Evolutionary conservation across 108 stramenopile genomes (phyloP).

Genomic region (Discostella pseudostelligera): DNA sequence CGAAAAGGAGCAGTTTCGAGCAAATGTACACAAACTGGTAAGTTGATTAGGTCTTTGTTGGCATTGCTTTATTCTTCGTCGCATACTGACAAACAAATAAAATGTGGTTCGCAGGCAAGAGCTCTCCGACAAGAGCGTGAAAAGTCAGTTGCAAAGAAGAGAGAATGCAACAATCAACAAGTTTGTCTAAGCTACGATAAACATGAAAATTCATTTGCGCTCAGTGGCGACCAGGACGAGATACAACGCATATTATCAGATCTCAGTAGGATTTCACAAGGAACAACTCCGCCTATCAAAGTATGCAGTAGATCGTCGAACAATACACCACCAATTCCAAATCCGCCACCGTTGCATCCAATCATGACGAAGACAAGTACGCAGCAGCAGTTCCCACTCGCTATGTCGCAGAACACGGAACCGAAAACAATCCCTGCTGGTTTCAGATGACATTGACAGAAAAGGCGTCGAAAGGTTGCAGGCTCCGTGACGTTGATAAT

Average conservation of each 20-base stretch:
- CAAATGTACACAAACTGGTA: constrained; percentile 45
- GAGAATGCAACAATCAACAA: constrained; percentile 30
- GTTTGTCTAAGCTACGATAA: constrained; percentile 38
- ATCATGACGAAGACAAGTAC: too few species aligned
- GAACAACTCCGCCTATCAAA: not conserved
- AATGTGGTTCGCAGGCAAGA: constrained; percentile 19
- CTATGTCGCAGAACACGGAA: not conserved
- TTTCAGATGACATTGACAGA: too few species aligned
- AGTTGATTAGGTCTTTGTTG: constrained; percentile 1
- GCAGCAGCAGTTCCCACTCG: not conserved
- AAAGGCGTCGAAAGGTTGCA: too few species aligned
- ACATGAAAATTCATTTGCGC: constrained; percentile 30
- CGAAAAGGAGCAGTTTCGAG: constrained; percentile 51
- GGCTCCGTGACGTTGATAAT: too few species aligned
- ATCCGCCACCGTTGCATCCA: not conserved
- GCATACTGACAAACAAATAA: not conserved
- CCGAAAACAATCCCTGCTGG: not conserved
- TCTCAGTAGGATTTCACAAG: constrained; percentile 31
- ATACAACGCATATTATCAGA: constrained; percentile 39
- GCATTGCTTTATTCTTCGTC: not conserved
- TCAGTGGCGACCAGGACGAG: constrained; percentile 32
- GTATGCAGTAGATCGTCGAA: not conserved
- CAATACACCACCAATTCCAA: not conserved
- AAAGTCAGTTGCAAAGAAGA: constrained; percentile 22
- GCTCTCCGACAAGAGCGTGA: constrained; percentile 39